Percentiles rank a stretch among this genome's conserved stretches.
These are phyloP conservation scores for Chamaecyparis obtusa DNA, from an alignment of 75 land plant species.

Conservation along the genomic window DNA sequence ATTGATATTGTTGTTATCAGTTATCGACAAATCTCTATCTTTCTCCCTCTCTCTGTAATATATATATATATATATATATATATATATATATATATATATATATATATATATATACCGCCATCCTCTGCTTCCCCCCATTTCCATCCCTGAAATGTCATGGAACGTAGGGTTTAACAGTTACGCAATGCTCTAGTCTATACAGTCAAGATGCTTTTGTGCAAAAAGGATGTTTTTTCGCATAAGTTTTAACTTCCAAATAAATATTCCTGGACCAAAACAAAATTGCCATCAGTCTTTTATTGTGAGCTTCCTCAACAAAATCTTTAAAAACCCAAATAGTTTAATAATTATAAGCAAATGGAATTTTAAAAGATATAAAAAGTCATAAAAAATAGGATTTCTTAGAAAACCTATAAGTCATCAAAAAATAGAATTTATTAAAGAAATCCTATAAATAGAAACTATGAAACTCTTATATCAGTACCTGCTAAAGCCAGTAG, in stretches of 20 bases:
- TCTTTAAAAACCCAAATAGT: background rate
- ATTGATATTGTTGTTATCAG: too few species aligned
- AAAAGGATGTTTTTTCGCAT: background rate
- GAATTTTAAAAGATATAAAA: background rate
- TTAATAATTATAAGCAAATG: background rate
- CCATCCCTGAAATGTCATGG: too few species aligned
- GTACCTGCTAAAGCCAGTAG: constrained; percentile 84
- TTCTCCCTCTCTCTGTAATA: too few species aligned
- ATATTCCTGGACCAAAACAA: background rate
- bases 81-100: too few species aligned
- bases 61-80: too few species aligned
- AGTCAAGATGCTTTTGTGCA: background rate
- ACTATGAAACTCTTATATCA: background rate
- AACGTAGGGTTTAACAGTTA: background rate
- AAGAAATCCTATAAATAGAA: background rate
- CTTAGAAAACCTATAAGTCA: background rate
- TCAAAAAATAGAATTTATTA: background rate
- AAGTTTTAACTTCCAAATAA: background rate
- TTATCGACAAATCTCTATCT: too few species aligned
- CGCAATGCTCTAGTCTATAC: background rate
- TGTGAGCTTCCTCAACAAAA: background rate
- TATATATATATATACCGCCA: too few species aligned
- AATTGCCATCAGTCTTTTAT: background rate
- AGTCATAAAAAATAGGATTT: background rate
- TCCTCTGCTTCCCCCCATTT: too few species aligned